These are phyloP conservation scores for Carex sylvatica DNA, from an alignment of 202 grass and related monocot genomes.

Conservation along the genomic window DNA sequence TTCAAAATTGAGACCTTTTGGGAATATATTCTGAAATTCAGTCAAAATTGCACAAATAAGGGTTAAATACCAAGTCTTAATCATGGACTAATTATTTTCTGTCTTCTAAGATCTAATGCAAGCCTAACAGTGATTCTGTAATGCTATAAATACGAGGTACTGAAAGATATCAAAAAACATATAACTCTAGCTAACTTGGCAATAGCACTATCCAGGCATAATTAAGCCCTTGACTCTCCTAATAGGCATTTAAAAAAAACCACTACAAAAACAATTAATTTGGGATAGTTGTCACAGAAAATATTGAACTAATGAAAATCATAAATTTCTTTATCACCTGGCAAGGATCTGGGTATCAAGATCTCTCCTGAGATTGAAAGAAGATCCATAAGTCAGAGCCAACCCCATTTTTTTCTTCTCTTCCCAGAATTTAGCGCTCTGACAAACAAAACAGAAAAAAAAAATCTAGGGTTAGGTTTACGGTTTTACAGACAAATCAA, in stretches of 20 bases:
- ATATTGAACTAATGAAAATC: background rate
- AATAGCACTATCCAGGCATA: background rate
- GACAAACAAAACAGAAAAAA: background rate
- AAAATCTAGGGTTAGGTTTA: constrained; percentile 28
- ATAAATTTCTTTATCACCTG: constrained; percentile 29
- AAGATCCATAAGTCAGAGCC: constrained; percentile 71
- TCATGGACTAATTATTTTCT: background rate
- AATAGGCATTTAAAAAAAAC: background rate
- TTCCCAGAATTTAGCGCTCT: constrained; percentile 68
- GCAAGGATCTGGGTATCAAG: constrained; percentile 76
- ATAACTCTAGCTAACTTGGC: background rate
- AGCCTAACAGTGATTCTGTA: background rate
- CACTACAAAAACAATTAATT: background rate
- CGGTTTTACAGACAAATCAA: constrained; percentile 32
- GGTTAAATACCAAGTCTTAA: background rate
- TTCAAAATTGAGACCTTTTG: background rate
- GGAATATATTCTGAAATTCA: background rate
- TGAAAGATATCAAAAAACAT: background rate
- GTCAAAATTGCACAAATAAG: background rate
- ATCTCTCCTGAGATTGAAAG: constrained; percentile 80
- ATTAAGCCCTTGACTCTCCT: background rate
- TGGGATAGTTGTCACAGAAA: background rate
- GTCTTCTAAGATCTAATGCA: background rate
- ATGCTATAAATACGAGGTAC: background rate
- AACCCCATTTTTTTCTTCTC: constrained; percentile 70